A percentile compares a stretch with the other conserved stretches of the same genome.
Evolutionary conservation across 495 filamentous ascomycete species (phyloP).

Genomic region (Tetracladium setigerum): DNA sequence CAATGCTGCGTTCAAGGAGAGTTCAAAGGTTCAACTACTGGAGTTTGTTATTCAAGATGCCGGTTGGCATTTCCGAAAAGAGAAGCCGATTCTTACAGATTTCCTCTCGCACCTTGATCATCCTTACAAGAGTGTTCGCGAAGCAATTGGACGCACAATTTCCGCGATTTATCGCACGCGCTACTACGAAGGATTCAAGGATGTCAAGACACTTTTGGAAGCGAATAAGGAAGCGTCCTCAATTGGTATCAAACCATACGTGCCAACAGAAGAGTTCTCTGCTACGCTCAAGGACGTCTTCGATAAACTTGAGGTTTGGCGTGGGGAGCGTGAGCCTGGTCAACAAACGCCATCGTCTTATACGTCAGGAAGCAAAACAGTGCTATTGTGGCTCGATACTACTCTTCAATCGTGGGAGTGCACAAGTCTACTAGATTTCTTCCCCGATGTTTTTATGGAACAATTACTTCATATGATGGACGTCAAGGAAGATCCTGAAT

Average conservation of each 20-base stretch:
- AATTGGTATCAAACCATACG: constrained; percentile 78
- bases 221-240: constrained; percentile 72
- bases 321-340: constrained; percentile 73
- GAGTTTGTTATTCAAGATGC: constrained; percentile 80
- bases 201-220: constrained; percentile 66
- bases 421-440: constrained; percentile 83
- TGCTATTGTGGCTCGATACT: constrained; percentile 89
- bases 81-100: constrained; percentile 80
- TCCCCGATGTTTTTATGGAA: constrained; percentile 80
- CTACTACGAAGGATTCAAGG: constrained; percentile 85
- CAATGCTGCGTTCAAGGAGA: constrained; percentile 98
- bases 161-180: constrained; percentile 80
- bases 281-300: constrained; percentile 71
- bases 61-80: constrained; percentile 94
- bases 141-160: constrained; percentile 86
- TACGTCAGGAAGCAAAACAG: constrained; percentile 92
- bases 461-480: constrained; percentile 99
- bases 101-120: constrained; percentile 91
- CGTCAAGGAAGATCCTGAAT: constrained; percentile 94
- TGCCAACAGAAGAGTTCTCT: constrained; percentile 65
- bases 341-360: constrained; percentile 92
- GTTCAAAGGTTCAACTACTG: constrained; percentile 87
- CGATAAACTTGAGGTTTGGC: constrained; percentile 75
- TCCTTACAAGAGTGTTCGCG: constrained; percentile 93
- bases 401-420: constrained; percentile 89